These are phyloP conservation scores for Beauveria asiatica DNA, from an alignment of 2,329 filamentous ascomycete genomes.

Conservation along the genomic window DNA sequence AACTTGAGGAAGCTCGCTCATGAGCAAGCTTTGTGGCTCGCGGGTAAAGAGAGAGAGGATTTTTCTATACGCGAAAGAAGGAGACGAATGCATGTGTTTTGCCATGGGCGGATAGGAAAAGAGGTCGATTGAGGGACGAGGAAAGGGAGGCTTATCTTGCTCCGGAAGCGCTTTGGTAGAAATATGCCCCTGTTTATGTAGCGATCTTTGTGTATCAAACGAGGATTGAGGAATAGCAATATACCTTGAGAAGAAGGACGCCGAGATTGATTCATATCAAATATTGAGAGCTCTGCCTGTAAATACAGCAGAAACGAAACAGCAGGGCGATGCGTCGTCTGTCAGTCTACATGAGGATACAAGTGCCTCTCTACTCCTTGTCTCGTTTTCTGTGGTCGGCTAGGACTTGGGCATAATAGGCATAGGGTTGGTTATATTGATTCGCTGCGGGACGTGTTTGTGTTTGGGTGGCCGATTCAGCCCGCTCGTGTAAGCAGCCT, in stretches of 20 bases:
- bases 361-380: no score
- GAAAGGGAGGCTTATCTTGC: neutral
- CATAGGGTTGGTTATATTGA: no score
- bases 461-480: neutral
- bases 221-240: neutral
- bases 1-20: conserved; percentile 56
- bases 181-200: neutral
- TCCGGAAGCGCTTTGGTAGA: neutral
- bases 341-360: no score
- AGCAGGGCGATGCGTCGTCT: no score
- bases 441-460: no score
- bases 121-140: neutral
- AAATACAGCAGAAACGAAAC: no score
- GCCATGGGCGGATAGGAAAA: neutral
- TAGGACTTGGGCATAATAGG: no score
- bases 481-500: neutral
- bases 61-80: neutral
- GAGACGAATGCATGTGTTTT: neutral
- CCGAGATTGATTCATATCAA: no score
- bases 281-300: no score
- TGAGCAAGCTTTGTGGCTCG: conserved; percentile 20
- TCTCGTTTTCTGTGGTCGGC: no score
- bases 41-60: neutral
- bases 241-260: neutral
- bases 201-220: conserved; percentile 5